phyloP scores from a whole-genome alignment of 2,329 filamentous ascomycete species.

The Leptodontidium sp. region DNA sequence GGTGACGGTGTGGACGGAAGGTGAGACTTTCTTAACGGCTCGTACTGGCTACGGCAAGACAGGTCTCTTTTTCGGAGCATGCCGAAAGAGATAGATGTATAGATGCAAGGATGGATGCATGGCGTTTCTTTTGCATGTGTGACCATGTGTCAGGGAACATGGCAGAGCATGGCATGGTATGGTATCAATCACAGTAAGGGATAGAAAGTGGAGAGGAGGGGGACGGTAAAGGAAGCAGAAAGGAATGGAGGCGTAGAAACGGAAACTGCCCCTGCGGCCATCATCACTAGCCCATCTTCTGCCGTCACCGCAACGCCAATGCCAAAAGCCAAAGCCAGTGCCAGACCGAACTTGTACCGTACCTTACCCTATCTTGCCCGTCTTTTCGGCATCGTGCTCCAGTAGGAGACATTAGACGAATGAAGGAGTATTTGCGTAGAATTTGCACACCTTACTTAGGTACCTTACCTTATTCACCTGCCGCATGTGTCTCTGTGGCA shows the following conservation, averaged over 20 bases:
- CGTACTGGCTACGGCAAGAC: not conserved
- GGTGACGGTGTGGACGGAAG: not conserved
- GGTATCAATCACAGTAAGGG: not conserved
- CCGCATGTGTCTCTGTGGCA: not conserved
- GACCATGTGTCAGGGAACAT: not conserved
- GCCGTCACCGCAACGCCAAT: not conserved
- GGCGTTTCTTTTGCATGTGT: not conserved
- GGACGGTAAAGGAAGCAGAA: not conserved
- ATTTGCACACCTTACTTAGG: not conserved
- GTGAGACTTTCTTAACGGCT: slow-evolving; percentile 4
- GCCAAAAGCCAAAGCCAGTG: slow-evolving; percentile 2
- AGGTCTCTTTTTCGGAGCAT: not conserved
- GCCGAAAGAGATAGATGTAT: not conserved
- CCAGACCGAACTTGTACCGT: not conserved
- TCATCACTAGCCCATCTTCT: slow-evolving; percentile 5
- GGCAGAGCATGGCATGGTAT: not conserved
- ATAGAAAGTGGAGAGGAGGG: not conserved
- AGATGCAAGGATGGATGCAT: not conserved
- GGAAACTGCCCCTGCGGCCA: slow-evolving; percentile 11
- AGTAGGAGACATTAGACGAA: slow-evolving; percentile 1
- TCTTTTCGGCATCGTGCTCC: slow-evolving; percentile 8
- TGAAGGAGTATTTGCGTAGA: not conserved
- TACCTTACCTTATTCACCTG: not conserved
- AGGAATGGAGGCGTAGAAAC: slow-evolving; percentile 10
- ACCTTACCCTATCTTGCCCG: not conserved